Conservation (phyloP, 495 filamentous ascomycete species). For the Acidiella bohemica region DNA sequence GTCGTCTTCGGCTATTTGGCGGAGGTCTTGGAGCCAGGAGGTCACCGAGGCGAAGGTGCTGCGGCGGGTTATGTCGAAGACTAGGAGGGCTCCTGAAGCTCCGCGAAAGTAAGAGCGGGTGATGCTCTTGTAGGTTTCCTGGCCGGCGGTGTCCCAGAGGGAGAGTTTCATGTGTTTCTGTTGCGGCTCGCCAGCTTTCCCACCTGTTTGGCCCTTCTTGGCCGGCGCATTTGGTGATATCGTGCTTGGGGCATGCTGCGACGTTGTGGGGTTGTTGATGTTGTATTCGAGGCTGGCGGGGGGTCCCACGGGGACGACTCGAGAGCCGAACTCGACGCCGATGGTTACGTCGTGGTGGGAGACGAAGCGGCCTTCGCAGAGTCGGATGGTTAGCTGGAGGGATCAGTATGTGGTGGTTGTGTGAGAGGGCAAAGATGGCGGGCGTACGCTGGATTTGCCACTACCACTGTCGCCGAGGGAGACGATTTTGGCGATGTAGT, state of each 20-base stretch:
- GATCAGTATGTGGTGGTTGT: conserved; percentile 14
- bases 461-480: conserved; percentile 91
- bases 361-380: conserved; percentile 93
- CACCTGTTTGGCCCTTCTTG: conserved; percentile 18
- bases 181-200: conserved; percentile 30
- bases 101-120: conserved; percentile 93
- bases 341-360: conserved; percentile 93
- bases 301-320: conserved; percentile 83
- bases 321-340: conserved; percentile 90
- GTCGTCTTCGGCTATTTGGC: conserved; percentile 82
- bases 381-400: conserved; percentile 68
- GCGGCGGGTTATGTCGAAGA: conserved; percentile 83
- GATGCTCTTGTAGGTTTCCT: conserved; percentile 93
- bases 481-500: conserved; percentile 45
- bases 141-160: conserved; percentile 93
- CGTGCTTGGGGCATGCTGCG: conserved; percentile 10
- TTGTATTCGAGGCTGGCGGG: conserved; percentile 43
- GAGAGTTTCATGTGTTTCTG: conserved; percentile 49
- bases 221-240: conserved; percentile 28
- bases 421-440: neutral
- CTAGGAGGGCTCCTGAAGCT: conserved; percentile 77
- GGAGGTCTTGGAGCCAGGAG: conserved; percentile 83
- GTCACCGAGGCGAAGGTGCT: conserved; percentile 75
- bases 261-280: conserved; percentile 30
- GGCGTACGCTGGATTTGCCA: conserved; percentile 64